Conservation (phyloP, 2,329 filamentous ascomycete species). For the Exophiala mesophila region DNA sequence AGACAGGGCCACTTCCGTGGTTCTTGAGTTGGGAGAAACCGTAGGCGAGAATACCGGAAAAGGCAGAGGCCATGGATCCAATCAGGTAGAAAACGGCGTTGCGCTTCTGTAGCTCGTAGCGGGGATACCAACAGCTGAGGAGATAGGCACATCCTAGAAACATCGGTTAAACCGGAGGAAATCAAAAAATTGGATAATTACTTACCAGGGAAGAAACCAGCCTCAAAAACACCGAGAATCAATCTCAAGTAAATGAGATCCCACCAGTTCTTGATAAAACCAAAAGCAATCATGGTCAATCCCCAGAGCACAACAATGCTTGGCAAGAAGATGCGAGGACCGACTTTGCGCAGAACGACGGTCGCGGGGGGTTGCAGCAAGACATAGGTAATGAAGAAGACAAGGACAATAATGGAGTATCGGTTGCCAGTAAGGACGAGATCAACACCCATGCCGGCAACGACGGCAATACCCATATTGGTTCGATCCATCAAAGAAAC, state of each 20-base stretch:
- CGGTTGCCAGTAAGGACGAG: slow-evolving; percentile 23
- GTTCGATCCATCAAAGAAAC: slow-evolving; percentile 74
- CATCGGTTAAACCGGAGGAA: slow-evolving; percentile 36
- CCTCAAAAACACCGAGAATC: slow-evolving; percentile 62
- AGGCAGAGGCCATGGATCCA: slow-evolving; percentile 44
- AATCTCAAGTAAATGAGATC: slow-evolving; percentile 24
- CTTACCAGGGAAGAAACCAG: slow-evolving; percentile 60
- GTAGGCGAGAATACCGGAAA: slow-evolving; percentile 31
- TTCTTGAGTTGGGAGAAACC: slow-evolving; percentile 37
- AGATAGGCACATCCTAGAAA: slow-evolving; percentile 67
- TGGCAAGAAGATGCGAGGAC: slow-evolving; percentile 36
- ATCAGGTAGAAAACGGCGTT: slow-evolving; percentile 48
- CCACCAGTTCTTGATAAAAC: slow-evolving; percentile 29
- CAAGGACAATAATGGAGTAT: slow-evolving; percentile 59
- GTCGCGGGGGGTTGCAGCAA: slow-evolving; percentile 68
- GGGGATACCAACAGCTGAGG: slow-evolving; percentile 68
- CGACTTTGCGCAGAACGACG: slow-evolving; percentile 61
- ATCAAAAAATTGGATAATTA: too few species aligned
- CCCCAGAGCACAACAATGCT: slow-evolving; percentile 43
- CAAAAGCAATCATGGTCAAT: slow-evolving; percentile 35
- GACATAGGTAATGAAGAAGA: slow-evolving; percentile 72
- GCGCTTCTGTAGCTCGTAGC: slow-evolving; percentile 31
- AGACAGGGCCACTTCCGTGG: slow-evolving; percentile 19
- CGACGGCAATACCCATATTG: slow-evolving; percentile 67
- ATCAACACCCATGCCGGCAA: slow-evolving; percentile 51